Base-by-base conservation (phyloP, 345 rosid species). In the Sonneratia caseolaris region DNA sequence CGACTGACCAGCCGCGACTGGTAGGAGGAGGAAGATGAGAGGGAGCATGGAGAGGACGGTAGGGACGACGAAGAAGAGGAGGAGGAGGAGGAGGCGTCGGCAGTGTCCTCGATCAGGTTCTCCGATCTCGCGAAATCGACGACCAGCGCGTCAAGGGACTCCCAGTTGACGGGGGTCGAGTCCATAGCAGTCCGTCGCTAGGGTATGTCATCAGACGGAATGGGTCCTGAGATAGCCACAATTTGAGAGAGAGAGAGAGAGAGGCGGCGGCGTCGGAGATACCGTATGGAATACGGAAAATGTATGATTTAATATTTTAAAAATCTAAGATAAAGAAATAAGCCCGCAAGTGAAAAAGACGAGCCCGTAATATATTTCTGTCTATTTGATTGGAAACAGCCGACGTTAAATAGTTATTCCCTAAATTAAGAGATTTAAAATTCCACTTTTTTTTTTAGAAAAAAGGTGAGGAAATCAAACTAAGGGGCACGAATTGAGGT, bases 91-190 rank as follows among this genome's bases (percentile, higher is more conserved):
- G 65, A 32, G 82, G 69, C 24, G 81, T 38, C 61, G 11, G 81
- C 51, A 35, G 45, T 68, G 72, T 84, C 92, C 69, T 88, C 96
- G 53, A 91, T 73, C 57, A 94, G 81, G 75, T 88, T 83, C 81
- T 94, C 98, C 40, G 97, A 87, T 85, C 77, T 85, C n/a, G 87
- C 91, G 73, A 90, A 94, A 75, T 94, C 95, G 77, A 87, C 74
- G n/a, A 94, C 76, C 9, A 94, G 86, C 45, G 84, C 81, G 81
- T 94, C 98, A 24, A 94, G 91, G 56, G 95, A 85, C 74, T 90
- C 97, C 97, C 97, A 94, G 79, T 94, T 91, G 66, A 94, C 96
- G 1, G 87, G 86, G 64, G 82, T 78, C 1, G 88, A 77, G 66
- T 86, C 96, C 96, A 90, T 90, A 15, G 36, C 38, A 68, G 64